Evolutionary conservation across 129 eudicot genomes (phyloP), one percentile per base, ranked within the genome.

Genomic region (Escallonia rubra): DNA sequence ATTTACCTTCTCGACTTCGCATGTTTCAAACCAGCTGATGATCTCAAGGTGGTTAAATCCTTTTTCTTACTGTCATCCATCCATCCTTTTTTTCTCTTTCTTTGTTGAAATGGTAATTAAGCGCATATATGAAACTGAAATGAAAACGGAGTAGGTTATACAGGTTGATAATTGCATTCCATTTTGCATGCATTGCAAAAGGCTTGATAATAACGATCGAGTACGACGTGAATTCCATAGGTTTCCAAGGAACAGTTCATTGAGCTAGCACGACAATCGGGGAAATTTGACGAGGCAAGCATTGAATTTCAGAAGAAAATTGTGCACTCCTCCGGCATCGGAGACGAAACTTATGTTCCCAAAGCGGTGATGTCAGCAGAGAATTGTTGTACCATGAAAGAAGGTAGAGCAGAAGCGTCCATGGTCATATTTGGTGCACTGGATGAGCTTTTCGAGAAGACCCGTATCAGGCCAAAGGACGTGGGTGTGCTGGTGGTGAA

Each of bases 1-100:
- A 85, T 94, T 14, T 94, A 89, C 67, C 84, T 94, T 39, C 80
- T 94, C n/a, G 99, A 94, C 74, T 94, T 94, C 16, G 96, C 99
- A 3, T 94, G 97, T 69, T 94, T 62, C 75, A 87, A 85, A 71
- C 96, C 99, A 7, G 46, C 61, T 57, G 89, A 94, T 50, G 97
- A 89, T 71, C 82, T 89, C 73, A 94, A 94, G 99, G 99, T 90
- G 57, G 8, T 23, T 23, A 23, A 23, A 23, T 23, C 34, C 0
- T 23, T 23, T 67, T 62, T 7, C 13, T 48, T 50, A 3, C 4
- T 13, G 38, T 0, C 8, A 7, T n/a, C 10, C 3, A 4, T 43
- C 40, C 6, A 4, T 52, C 41, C 39, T 7, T 61, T 43, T 6
- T 59, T 14, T 13, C 10, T 49, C 43, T 54, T 40, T 43, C 14